These are phyloP conservation scores for Curvularia verruculosa DNA, from an alignment of 2,329 filamentous ascomycete genomes.

Conservation along the genomic window DNA sequence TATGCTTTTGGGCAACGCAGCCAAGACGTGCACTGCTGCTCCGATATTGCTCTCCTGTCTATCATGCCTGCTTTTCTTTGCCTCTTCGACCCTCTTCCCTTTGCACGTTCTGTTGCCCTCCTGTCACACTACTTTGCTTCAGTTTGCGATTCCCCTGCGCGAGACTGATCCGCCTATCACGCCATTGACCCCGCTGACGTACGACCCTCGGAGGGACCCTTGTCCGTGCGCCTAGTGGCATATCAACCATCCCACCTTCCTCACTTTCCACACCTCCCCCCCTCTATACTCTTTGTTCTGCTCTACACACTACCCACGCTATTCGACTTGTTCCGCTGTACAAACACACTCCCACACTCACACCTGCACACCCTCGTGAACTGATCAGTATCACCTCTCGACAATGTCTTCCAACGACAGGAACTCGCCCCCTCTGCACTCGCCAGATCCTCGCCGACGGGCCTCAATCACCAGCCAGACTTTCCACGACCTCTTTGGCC, in stretches of 20 bases:
- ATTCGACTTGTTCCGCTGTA: too few relatives aligned
- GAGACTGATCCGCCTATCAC: constrained; percentile 32
- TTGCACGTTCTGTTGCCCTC: constrained; percentile 8
- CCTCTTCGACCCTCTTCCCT: constrained; percentile 10
- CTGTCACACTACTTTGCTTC: constrained; percentile 5
- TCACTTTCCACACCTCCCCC: constrained; percentile 21
- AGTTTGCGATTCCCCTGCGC: constrained; percentile 15
- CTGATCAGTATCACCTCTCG: constrained; percentile 6
- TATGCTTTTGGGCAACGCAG: constrained; percentile 19
- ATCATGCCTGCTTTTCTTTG: constrained; percentile 19
- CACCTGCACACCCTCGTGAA: background rate
- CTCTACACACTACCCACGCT: background rate
- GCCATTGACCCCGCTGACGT: constrained; percentile 37
- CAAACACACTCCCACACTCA: constrained; percentile 13
- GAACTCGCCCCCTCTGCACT: constrained; percentile 49
- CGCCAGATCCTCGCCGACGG: constrained; percentile 50
- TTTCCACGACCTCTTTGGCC: constrained; percentile 56
- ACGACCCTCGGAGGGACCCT: constrained; percentile 24
- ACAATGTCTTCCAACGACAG: constrained; percentile 49
- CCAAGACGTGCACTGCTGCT: constrained; percentile 20
- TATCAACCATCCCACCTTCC: constrained; percentile 29
- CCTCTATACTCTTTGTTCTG: constrained; percentile 15
- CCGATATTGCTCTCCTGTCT: constrained; percentile 35
- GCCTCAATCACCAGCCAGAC: constrained; percentile 57
- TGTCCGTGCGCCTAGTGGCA: constrained; percentile 30